Evolutionary conservation across 306 rosid species (phyloP).

Genomic region (Neltuma alba): DNA sequence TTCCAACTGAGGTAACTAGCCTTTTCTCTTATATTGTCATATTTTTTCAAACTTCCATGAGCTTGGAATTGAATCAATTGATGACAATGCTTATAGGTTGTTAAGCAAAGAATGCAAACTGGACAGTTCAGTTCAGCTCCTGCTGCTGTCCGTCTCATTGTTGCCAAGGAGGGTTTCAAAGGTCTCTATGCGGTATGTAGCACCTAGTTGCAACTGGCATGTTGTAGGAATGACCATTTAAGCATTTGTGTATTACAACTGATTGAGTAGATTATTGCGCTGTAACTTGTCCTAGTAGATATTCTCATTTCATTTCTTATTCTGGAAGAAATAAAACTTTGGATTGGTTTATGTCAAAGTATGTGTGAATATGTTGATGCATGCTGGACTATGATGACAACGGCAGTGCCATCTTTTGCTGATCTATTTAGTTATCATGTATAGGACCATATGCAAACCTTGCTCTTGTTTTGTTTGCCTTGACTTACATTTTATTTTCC

Average conservation of each 20-base stretch:
- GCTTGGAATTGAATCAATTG: slow-evolving; percentile 31
- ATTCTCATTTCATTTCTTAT: slow-evolving; percentile 13
- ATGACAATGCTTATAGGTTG: slow-evolving; percentile 46
- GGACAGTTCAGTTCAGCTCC: slow-evolving; percentile 52
- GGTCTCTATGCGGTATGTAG: slow-evolving; percentile 74
- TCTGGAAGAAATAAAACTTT: slow-evolving; percentile 3
- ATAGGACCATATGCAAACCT: neutral
- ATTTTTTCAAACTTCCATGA: slow-evolving; percentile 15
- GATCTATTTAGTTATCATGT: slow-evolving; percentile 11
- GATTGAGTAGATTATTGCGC: neutral
- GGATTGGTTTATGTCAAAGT: slow-evolving; percentile 10
- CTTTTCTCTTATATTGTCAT: slow-evolving; percentile 20
- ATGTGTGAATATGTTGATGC: slow-evolving; percentile 1
- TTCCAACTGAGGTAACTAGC: slow-evolving; percentile 75
- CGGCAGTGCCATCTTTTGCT: neutral
- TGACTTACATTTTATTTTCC: slow-evolving; percentile 19
- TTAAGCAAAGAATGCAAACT: slow-evolving; percentile 67
- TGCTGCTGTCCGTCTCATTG: slow-evolving; percentile 53
- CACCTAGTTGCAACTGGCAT: slow-evolving; percentile 12
- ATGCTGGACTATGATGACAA: slow-evolving; percentile 5
- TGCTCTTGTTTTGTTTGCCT: slow-evolving; percentile 9
- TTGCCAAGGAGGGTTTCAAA: slow-evolving; percentile 56
- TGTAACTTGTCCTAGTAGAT: slow-evolving; percentile 13
- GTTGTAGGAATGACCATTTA: slow-evolving; percentile 17
- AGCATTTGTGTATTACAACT: neutral